Conservation (phyloP, 2,329 filamentous ascomycete species). For the Akanthomyces uredinophilus region DNA sequence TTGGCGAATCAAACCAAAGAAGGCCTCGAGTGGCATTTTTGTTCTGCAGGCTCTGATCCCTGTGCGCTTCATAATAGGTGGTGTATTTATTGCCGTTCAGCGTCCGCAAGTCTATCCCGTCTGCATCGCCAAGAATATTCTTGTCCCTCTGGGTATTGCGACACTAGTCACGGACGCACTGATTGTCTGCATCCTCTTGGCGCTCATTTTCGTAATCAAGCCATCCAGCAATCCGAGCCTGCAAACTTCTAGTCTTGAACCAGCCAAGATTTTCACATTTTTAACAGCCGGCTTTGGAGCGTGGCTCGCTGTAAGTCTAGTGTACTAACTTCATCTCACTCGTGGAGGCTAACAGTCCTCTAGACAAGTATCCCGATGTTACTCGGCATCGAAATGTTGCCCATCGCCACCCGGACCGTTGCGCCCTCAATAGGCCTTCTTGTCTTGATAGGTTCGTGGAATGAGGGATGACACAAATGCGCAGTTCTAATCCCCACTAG, state of each 20-base stretch:
- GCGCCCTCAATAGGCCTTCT: conserved; percentile 47
- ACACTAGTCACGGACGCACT: conserved; percentile 41
- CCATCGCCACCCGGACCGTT: conserved; percentile 42
- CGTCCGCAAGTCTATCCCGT: conserved; percentile 46
- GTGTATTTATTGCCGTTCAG: conserved; percentile 50
- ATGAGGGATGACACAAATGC: background rate
- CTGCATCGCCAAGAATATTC: conserved; percentile 44
- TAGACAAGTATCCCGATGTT: conserved; percentile 49
- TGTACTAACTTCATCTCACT: conserved; percentile 16
- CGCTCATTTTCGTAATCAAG: conserved; percentile 20
- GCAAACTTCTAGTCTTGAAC: conserved; percentile 16
- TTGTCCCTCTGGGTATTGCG: conserved; percentile 40
- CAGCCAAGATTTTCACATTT: conserved; percentile 35
- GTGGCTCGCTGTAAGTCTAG: conserved; percentile 51
- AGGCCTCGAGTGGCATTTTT: conserved; percentile 32
- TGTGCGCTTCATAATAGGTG: conserved; percentile 47
- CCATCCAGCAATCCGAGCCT: background rate
- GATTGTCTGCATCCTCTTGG: conserved; percentile 38
- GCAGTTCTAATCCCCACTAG: background rate
- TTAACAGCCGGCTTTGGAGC: conserved; percentile 41
- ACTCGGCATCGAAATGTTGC: conserved; percentile 40
- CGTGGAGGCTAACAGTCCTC: conserved; percentile 10
- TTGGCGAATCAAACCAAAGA: conserved; percentile 42
- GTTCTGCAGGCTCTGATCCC: conserved; percentile 43
- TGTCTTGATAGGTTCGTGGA: conserved; percentile 39